Evolutionary conservation across 2,329 filamentous ascomycete genomes (phyloP), one percentile per base, ranked within the genome.

Genomic region (Ceratocystis cubensis): DNA sequence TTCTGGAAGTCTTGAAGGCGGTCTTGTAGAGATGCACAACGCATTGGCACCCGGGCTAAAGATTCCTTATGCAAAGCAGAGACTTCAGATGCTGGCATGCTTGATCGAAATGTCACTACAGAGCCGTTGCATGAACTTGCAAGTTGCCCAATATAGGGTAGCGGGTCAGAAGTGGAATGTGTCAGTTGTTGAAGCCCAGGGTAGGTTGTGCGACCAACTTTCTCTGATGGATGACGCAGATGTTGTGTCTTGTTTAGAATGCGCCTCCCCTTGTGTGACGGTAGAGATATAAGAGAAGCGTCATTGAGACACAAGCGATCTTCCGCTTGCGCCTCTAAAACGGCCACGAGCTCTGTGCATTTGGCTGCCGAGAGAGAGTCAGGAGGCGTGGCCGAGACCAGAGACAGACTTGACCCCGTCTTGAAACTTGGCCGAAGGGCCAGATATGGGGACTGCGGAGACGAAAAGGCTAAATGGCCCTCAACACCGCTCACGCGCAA

Each of bases 1-100:
- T 69, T 65, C 56, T 69, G 64, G 28, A 69, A 69, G 57, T 67
- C 22, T n/a, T 67, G 53, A 41, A 69, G 63, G 30, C 63, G 65
- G 25, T 69, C 69, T 53, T 66, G 64, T 17, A 69, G 48, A 28
- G 66, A 69, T 17, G 64, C 64, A 4, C 56, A 48, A 20, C 46
- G 50, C 25, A 59, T 22, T 25, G 25, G 59, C n/a, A 25, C 8
- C 25, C 15, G 25, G 33, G 1, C 22, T 28, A 37, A 25, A 17
- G 61, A 17, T 22, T 20, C 25, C 10, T 46, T 53, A 15, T 53
- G 20, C 22, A 53, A 41, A 30, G 46, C 33, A 63, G 33, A 48
- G 33, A 20, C 7, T 30, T 61, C 46, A 13, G 50, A 53, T 15
- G 48, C 48, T 17, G 48, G 8, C 22, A 53, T 25, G 25, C 48